Conservation (phyloP, 305 asterid genomes). For the Solanum aculeatissimum region DNA sequence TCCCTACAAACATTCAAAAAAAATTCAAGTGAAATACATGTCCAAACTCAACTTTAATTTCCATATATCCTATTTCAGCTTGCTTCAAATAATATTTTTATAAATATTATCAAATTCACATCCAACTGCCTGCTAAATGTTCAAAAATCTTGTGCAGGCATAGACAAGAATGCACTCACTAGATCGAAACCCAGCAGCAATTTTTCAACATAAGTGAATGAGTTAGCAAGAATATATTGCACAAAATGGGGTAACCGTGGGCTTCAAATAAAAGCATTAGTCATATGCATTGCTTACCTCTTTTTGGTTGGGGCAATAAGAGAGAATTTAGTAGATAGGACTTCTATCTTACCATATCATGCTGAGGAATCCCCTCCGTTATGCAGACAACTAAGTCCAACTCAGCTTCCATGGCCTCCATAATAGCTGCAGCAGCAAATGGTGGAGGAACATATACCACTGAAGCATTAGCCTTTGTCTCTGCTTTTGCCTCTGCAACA, state of each 20-base stretch:
- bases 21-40: not conserved
- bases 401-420: constrained; percentile 89
- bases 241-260: not conserved
- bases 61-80: not conserved
- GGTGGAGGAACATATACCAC: constrained; percentile 96
- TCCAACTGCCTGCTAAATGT: not conserved
- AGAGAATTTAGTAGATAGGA: not conserved
- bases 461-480: constrained; percentile 87
- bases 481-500: constrained; percentile 94
- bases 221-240: not conserved
- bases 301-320: not conserved
- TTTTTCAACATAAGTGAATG: not conserved
- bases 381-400: constrained; percentile 64
- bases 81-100: not conserved
- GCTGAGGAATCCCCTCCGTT: constrained; percentile 91
- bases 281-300: not conserved
- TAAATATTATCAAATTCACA: not conserved
- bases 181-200: not conserved
- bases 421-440: constrained; percentile 81
- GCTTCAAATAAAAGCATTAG: not conserved
- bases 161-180: not conserved
- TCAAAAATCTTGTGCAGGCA: not conserved
- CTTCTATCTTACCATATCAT: constrained; percentile 63
- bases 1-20: not conserved
- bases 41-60: not conserved